Percentiles rank a stretch among this genome's conserved stretches.
Conservation (phyloP, 2,329 filamentous ascomycete species). For the Colletotrichum tropicicola region DNA sequence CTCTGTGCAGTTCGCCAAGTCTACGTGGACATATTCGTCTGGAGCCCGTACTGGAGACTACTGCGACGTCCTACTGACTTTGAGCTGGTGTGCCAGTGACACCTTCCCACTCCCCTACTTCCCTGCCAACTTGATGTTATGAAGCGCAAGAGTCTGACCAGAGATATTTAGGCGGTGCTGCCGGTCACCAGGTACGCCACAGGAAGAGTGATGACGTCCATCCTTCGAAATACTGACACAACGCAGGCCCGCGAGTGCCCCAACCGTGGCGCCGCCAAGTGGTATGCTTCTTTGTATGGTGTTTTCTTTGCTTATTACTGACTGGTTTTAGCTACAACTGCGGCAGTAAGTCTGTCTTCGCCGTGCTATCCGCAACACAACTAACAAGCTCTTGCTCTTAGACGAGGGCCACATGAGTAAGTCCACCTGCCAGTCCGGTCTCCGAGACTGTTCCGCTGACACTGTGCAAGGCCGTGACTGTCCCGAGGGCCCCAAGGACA, state of each 20-base stretch:
- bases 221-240: conserved; percentile 37
- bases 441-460: conserved; percentile 32
- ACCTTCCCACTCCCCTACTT: conserved; percentile 5
- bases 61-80: conserved; percentile 25
- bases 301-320: conserved; percentile 27
- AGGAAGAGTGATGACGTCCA: not conserved
- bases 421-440: conserved; percentile 41
- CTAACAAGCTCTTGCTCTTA: conserved; percentile 38
- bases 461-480: conserved; percentile 82
- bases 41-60: conserved; percentile 16
- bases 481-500: conserved; percentile 88
- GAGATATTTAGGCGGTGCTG: conserved; percentile 35
- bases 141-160: conserved; percentile 28
- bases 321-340: conserved; percentile 78
- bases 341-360: conserved; percentile 65
- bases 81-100: conserved; percentile 26
- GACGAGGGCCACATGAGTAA: conserved; percentile 81
- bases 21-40: conserved; percentile 1
- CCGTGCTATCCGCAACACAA: conserved; percentile 20
- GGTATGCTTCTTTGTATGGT: conserved; percentile 60
- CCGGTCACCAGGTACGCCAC: conserved; percentile 35
- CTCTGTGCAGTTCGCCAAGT: not conserved
- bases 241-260: conserved; percentile 83
- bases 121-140: not conserved
- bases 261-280: conserved; percentile 83